Conservation (phyloP, 768 basidiomycete genomes). For the Scleroderma bovista region DNA sequence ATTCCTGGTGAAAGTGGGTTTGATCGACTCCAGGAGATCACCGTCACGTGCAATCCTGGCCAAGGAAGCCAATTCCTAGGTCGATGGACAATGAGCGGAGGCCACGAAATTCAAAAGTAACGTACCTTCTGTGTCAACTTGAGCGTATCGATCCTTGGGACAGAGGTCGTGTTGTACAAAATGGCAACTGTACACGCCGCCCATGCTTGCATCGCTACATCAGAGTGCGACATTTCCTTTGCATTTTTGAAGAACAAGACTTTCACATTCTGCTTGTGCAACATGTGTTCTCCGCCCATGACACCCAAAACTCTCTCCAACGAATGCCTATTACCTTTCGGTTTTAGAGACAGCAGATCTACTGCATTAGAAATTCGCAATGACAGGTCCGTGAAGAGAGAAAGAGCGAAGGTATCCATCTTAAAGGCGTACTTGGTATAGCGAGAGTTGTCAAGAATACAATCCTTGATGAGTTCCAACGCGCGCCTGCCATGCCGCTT, state of each 20-base stretch:
- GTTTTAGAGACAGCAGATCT: conserved; percentile 36
- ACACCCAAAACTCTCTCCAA: conserved; percentile 28
- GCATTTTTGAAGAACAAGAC: conserved; percentile 29
- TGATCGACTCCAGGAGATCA: conserved; percentile 43
- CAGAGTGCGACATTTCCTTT: conserved; percentile 3
- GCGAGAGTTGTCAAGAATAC: conserved; percentile 26
- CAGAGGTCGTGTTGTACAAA: conserved; percentile 14
- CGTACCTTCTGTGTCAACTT: conserved; percentile 29
- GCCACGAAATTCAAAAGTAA: background rate
- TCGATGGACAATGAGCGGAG: background rate
- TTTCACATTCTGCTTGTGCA: conserved; percentile 25
- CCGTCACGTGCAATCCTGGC: conserved; percentile 41
- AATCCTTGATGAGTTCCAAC: conserved; percentile 23
- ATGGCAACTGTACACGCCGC: conserved; percentile 34
- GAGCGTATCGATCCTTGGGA: conserved; percentile 17
- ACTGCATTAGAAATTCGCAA: conserved; percentile 32
- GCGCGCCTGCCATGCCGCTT: conserved; percentile 4
- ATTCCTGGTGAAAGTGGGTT: conserved; percentile 42
- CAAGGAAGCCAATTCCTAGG: conserved; percentile 39
- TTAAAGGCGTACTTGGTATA: conserved; percentile 36
- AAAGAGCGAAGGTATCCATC: conserved; percentile 40
- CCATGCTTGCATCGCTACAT: conserved; percentile 42
- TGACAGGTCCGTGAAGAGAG: conserved; percentile 36
- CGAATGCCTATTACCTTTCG: conserved; percentile 23
- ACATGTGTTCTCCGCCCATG: conserved; percentile 32